These are phyloP conservation scores for Oehlia diaphana DNA, from an alignment of 192 early-diverging fungal species.

Conservation along the genomic window DNA sequence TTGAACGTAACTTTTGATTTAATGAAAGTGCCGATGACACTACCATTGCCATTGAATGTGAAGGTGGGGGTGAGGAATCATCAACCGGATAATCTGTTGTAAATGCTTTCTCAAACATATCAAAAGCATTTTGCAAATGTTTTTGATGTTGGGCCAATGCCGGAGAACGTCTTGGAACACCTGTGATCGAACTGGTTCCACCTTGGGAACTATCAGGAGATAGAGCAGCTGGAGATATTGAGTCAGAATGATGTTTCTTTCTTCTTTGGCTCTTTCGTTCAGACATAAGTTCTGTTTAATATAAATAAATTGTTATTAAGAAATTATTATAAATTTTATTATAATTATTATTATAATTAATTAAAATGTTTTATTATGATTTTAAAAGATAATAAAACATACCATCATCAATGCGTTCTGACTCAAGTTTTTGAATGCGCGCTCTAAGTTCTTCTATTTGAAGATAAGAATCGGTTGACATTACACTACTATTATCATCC, in stretches of 20 bases:
- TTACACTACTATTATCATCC: conserved; percentile 30
- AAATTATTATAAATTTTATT: not conserved
- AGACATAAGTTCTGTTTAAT: not conserved
- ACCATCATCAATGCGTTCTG: not conserved
- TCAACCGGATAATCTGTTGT: not conserved
- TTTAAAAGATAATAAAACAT: not conserved
- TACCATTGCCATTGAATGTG: conserved; percentile 34
- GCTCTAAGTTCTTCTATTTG: conserved; percentile 18
- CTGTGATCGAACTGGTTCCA: conserved; percentile 6
- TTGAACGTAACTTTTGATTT: conserved; percentile 24
- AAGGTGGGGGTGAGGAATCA: conserved; percentile 30
- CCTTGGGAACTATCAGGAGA: conserved; percentile 26
- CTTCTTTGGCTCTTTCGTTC: not conserved
- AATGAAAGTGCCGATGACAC: conserved; percentile 30
- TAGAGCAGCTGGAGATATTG: not conserved
- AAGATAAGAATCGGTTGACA: conserved; percentile 18
- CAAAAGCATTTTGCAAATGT: conserved; percentile 35
- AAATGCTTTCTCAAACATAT: conserved; percentile 32
- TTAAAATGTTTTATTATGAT: too few species aligned
- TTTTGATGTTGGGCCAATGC: conserved; percentile 25
- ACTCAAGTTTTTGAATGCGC: conserved; percentile 20
- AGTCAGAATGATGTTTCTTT: conserved; percentile 14
- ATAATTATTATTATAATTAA: not conserved
- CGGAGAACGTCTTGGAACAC: not conserved
- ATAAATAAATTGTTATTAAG: not conserved